Evolutionary conservation across 345 rosid genomes (phyloP).

Genomic region (Zanthoxylum bungeanum): DNA sequence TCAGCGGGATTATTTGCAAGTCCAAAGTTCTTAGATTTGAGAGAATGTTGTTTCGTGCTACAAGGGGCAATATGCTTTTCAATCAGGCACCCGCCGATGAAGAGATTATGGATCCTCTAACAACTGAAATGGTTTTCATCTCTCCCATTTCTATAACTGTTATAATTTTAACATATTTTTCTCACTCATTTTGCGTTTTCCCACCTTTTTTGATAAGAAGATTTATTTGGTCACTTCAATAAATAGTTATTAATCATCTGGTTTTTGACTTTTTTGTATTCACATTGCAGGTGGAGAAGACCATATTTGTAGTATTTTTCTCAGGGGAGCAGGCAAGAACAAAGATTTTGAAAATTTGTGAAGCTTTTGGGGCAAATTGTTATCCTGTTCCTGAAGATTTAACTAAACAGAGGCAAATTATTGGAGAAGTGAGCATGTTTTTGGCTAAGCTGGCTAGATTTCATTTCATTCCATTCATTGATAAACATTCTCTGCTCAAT

Average conservation of each 20-base stretch:
- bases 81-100: constrained; percentile 85
- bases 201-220: neutral
- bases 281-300: constrained; percentile 69
- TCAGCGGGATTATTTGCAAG: constrained; percentile 81
- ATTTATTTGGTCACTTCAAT: constrained; percentile 3
- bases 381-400: constrained; percentile 93
- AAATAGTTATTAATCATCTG: neutral
- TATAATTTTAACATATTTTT: constrained; percentile 1
- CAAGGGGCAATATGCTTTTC: constrained; percentile 99
- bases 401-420: constrained; percentile 82
- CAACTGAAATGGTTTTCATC: constrained; percentile 73
- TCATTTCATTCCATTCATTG: constrained; percentile 9
- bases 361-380: constrained; percentile 96
- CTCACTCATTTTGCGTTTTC: neutral
- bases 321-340: constrained; percentile 97
- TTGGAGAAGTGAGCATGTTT: constrained; percentile 69
- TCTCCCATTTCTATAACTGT: constrained; percentile 1
- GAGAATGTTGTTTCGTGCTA: constrained; percentile 95
- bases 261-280: constrained; percentile 14
- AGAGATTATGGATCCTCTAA: constrained; percentile 85
- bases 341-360: constrained; percentile 84
- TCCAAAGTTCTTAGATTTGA: constrained; percentile 73
- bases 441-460: constrained; percentile 11
- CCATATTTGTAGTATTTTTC: constrained; percentile 90
- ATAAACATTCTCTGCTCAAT: neutral